These are phyloP conservation scores for Halophytophthora batemanensis DNA, from an alignment of 352 stramenopile species.

Conservation along the genomic window DNA sequence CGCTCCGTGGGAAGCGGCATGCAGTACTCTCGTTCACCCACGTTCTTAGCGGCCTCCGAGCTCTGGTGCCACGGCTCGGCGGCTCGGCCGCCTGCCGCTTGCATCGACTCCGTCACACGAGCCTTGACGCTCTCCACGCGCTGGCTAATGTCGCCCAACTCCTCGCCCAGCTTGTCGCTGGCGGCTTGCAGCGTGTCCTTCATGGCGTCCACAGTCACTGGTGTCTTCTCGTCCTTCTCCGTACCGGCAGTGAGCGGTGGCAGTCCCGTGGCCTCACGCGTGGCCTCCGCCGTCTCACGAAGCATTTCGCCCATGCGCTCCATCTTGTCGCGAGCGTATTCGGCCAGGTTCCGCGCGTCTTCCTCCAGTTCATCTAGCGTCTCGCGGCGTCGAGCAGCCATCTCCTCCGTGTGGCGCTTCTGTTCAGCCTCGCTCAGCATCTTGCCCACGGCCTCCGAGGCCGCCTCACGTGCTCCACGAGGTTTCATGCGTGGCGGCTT, in stretches of 20 bases:
- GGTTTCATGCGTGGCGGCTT: conserved; percentile 19
- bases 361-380: conserved; percentile 43
- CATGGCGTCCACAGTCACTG: conserved; percentile 15
- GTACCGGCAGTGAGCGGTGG: no score
- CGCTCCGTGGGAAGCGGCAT: conserved; percentile 38
- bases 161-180: conserved; percentile 35
- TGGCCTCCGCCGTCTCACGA: conserved; percentile 25
- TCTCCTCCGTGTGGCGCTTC: conserved; percentile 12
- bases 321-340: conserved; percentile 48
- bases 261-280: conserved; percentile 15
- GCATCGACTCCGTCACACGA: conserved; percentile 49
- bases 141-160: conserved; percentile 24
- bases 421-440: conserved; percentile 27
- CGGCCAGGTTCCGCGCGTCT: conserved; percentile 34
- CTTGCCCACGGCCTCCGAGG: conserved; percentile 16
- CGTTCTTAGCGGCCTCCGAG: conserved; percentile 40
- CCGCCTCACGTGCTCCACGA: conserved; percentile 14
- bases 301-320: conserved; percentile 41
- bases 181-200: conserved; percentile 31
- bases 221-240: conserved; percentile 2
- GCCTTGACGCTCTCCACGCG: conserved; percentile 47
- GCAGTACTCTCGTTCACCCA: conserved; percentile 51
- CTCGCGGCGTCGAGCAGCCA: conserved; percentile 19
- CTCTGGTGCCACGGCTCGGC: conserved; percentile 60
- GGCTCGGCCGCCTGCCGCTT: conserved; percentile 27